Evolutionary conservation across 2,329 filamentous ascomycete genomes (phyloP).

Genomic region (Dactylellina haptotyla): DNA sequence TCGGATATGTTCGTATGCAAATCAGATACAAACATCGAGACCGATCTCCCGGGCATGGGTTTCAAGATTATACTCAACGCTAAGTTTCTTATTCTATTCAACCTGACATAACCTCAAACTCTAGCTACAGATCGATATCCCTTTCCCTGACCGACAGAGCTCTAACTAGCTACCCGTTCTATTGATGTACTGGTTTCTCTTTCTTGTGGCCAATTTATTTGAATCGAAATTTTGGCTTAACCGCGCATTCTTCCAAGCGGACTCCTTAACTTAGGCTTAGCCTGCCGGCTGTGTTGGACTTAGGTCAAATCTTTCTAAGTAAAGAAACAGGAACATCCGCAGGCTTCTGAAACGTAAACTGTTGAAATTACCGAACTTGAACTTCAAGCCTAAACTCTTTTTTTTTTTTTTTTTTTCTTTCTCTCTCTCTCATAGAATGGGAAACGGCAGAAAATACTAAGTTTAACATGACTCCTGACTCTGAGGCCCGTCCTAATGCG

Average conservation of each 20-base stretch:
- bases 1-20: slow-evolving; percentile 44
- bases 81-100: slow-evolving; percentile 13
- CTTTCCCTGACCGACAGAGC: not conserved
- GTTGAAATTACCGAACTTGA: slow-evolving; percentile 32
- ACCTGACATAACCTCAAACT: not conserved
- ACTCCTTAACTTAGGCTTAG: slow-evolving; percentile 11
- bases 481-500: not conserved
- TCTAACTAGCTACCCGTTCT: no score
- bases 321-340: slow-evolving; percentile 13
- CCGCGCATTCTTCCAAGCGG: slow-evolving; percentile 32
- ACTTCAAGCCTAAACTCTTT: slow-evolving; percentile 15
- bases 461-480: slow-evolving; percentile 19
- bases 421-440: not conserved
- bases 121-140: not conserved
- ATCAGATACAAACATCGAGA: slow-evolving; percentile 24
- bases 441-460: slow-evolving; percentile 6
- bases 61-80: not conserved
- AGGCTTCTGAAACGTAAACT: slow-evolving; percentile 36
- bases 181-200: not conserved
- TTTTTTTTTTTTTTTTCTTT: no score
- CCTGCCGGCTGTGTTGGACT: not conserved
- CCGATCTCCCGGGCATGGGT: slow-evolving; percentile 37
- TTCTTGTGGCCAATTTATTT: slow-evolving; percentile 36
- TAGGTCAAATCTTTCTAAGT: slow-evolving; percentile 19
- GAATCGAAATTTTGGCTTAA: slow-evolving; percentile 37